Evolutionary conservation across 2,329 filamentous ascomycete species (phyloP), one percentile per base, ranked within the genome.

Genomic region (Eurotiales sp.): DNA sequence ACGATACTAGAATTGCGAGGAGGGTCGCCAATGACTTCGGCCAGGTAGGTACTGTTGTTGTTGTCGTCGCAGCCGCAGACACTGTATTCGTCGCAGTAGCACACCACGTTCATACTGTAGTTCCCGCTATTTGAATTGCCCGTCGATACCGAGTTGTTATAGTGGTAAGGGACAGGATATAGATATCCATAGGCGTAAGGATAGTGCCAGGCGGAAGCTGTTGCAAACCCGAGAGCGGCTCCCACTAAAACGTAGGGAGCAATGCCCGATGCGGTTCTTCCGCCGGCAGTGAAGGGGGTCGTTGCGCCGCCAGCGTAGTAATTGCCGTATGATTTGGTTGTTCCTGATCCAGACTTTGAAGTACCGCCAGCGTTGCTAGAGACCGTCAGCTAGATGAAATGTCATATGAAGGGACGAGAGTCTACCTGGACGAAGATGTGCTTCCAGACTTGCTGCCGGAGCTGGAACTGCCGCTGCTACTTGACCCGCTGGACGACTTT

Each of bases 41-140:
- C 60, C 51, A 75, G 64, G 55, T 71, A 75, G 1, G 69, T 74
- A 41, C 59, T 58, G 53, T 77, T 73, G 37, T 66, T 66, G 55
- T 72, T 74, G 36, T 75, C 67, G 51, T 84, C 82, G 59, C 82
- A 85, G 4, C 81, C 79, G 59, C 82, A 85, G 29, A 74, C 72
- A 15, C 63, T 66, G 58, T 78, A 77, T 51, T 77, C 60, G 54
- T 78, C 69, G 61, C 82, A 85, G 32, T 82, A 61, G 59, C 82
- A 85, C 3, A 74, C 66, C 6, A 84, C 76, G 0, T 79, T 79
- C 11, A 78, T 58, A 0, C 72, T 73, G 57, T 77, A 66, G 59
- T 82, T 81, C n/a, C 30, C 19, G 37, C 30, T 19, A n/a, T 25
- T 63, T 69, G 6, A 71, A n/a, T n/a, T 68, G 23, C 27, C 36